Evolutionary conservation across 805 yeast species (phyloP), one percentile per base, ranked within the genome.

Genomic region (Komagataella ulmi): DNA sequence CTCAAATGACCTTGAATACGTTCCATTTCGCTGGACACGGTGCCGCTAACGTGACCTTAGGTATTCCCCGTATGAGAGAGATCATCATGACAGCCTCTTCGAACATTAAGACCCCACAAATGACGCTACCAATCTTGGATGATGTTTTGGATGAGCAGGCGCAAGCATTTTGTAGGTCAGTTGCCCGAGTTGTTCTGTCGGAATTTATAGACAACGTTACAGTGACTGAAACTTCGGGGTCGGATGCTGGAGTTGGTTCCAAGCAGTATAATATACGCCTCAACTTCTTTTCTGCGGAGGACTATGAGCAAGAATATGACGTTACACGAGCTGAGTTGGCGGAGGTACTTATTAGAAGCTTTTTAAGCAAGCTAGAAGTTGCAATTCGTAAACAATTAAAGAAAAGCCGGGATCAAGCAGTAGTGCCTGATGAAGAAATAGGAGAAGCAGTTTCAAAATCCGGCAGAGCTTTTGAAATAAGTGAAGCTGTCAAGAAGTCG

Each of bases 21-120:
- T 91, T 91, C 88, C 99, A 93, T 75, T 93, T 93, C 64, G 99
- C 99, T 61, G 99, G 99, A 67, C 99, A 95, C 73, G 99, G 99
- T 81, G 99, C 99, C 53, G 99, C 99, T 48, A 93, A 93, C 70
- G 99, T 93, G 57, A 93, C 99, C 0, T 77, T 93, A 62, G 99
- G 99, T 85, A 93, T 93, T 65, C 99, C 99, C 46, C 96, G 99
- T 80, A 83, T 93, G 88, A 85, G 99, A 80, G 99, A 93, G 78
- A 93, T 93, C 68, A 89, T 93, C 66, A 93, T 93, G 99, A 95
- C 99, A 10, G 99, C 99, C 18, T 88, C 97, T 54, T 81, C 96
- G 19, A 71, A 85, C 49, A 93, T 93, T 63, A 88, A 88, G 73
- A 93, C 99, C n/a, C 99, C 99, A 47, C 98, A 93, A 72, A 93